phyloP scores from a whole-genome alignment of 345 rosid species.

The Lepidium sativum region DNA sequence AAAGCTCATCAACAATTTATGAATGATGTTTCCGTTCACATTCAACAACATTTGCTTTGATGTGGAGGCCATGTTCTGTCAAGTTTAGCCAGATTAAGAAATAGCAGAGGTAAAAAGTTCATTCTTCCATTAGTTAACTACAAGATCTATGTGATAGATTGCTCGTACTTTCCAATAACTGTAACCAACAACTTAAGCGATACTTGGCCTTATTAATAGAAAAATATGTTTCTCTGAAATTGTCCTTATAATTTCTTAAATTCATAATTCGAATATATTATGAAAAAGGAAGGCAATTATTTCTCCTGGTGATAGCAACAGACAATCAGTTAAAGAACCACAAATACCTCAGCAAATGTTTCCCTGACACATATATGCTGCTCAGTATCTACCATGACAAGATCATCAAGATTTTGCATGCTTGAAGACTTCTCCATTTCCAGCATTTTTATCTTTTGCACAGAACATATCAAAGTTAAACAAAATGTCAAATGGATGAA shows the following conservation, averaged over 20 bases:
- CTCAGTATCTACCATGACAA: constrained; percentile 47
- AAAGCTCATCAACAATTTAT: neutral
- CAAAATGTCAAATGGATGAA: constrained; percentile 2
- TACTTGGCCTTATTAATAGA: neutral
- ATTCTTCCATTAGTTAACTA: neutral
- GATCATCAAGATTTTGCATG: constrained; percentile 56
- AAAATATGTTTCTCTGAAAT: neutral
- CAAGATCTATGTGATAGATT: neutral
- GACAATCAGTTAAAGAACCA: neutral
- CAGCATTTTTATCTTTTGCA: constrained; percentile 49
- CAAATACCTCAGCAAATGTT: constrained; percentile 64
- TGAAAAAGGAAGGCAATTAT: neutral
- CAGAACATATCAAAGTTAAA: constrained; percentile 3
- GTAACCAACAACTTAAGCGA: neutral
- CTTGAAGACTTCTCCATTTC: constrained; percentile 62
- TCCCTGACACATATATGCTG: constrained; percentile 44
- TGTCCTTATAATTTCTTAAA: neutral
- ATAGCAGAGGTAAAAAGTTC: neutral
- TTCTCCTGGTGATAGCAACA: neutral
- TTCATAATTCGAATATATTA: neutral
- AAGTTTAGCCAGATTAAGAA: neutral
- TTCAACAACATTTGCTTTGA: neutral
- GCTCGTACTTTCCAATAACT: neutral
- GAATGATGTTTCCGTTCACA: neutral
- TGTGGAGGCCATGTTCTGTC: neutral